These are phyloP conservation scores for Solioccasus polychromus DNA, from an alignment of 768 basidiomycete genomes.

Conservation along the genomic window DNA sequence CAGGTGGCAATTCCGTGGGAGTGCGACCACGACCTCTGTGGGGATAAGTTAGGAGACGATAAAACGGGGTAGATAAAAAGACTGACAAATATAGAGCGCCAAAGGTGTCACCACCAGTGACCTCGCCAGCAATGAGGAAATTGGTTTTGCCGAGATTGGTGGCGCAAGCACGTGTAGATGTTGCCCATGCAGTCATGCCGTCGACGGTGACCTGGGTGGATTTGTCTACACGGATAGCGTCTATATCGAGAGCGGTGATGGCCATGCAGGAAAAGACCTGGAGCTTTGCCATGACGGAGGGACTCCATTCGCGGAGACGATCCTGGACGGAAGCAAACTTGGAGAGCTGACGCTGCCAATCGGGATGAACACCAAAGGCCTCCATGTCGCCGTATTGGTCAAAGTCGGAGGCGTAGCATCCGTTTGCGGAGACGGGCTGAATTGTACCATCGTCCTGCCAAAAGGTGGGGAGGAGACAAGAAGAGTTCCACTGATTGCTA, in stretches of 20 bases:
- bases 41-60: background rate
- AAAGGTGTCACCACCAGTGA: slow-evolving; percentile 91
- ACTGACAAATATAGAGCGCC: slow-evolving; percentile 81
- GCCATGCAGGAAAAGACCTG: slow-evolving; percentile 80
- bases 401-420: slow-evolving; percentile 82
- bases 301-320: slow-evolving; percentile 90
- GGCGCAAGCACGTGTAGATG: slow-evolving; percentile 74
- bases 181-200: slow-evolving; percentile 74
- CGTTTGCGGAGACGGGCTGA: slow-evolving; percentile 48
- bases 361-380: slow-evolving; percentile 94
- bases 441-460: slow-evolving; percentile 76
- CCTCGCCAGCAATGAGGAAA: slow-evolving; percentile 90
- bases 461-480: slow-evolving; percentile 74
- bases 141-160: slow-evolving; percentile 70
- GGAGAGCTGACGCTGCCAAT: slow-evolving; percentile 90
- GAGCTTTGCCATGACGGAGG: slow-evolving; percentile 74
- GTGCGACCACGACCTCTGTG: slow-evolving; percentile 85
- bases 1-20: slow-evolving; percentile 62
- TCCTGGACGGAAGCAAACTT: slow-evolving; percentile 97
- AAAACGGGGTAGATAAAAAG: background rate
- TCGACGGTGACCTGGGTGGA: slow-evolving; percentile 88
- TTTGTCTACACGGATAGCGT: slow-evolving; percentile 95
- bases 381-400: slow-evolving; percentile 98
- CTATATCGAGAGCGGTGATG: slow-evolving; percentile 84
- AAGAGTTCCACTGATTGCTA: slow-evolving; percentile 64